Base-by-base conservation (phyloP, 129 eudicot genomes). In the Saposhnikovia divaricata region DNA sequence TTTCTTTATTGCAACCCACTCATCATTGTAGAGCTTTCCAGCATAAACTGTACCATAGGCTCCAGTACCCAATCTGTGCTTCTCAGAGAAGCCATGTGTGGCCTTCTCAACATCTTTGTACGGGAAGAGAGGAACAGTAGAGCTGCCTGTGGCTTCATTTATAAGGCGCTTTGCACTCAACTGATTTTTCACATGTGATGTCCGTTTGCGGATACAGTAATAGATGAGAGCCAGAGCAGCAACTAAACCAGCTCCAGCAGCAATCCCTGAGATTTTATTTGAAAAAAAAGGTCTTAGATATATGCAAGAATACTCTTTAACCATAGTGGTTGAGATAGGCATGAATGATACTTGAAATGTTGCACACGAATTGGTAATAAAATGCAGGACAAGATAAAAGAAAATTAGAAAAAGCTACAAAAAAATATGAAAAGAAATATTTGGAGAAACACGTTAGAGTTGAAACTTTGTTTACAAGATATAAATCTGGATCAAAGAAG, bases 11-110 rank as follows among this genome's bases (percentile, higher is more conserved):
- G 98, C 98, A 34, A 94, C 98, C 86, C 86, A 86, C 34, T 91
- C 98, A 65, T 83, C 89, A 73, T 83, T 88, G 84, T 85, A 84
- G 87, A 94, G 96, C 79, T 83, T 91, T 34, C 96, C 98, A 19
- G 96, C 90, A 71, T 94, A 94, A 83, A 94, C 98, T 0, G 93
- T 91, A 48, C 96, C 98, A 28, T 94, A 94, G 46, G 98, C 98
- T 28, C 98, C 98, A 34, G 90, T 85, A 50, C 98, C 97, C 48
- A 94, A 83, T 78, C 88, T 81, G 79, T 87, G 93, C 79, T 90
- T 90, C 37, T 90, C 97, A 0, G 92, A 89, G 80, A 94, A 93
- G 66, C 88, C 76, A 74, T 85, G 86, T 69, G 98, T 90, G 75
- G 98, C 97, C 77, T 85, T 86, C 80, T 92, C 89, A 66, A 94